Percentiles rank a stretch among this genome's conserved stretches.
These are phyloP conservation scores for Selaginella moellendorffii DNA, from an alignment of 75 land plant species.

Conservation along the genomic window DNA sequence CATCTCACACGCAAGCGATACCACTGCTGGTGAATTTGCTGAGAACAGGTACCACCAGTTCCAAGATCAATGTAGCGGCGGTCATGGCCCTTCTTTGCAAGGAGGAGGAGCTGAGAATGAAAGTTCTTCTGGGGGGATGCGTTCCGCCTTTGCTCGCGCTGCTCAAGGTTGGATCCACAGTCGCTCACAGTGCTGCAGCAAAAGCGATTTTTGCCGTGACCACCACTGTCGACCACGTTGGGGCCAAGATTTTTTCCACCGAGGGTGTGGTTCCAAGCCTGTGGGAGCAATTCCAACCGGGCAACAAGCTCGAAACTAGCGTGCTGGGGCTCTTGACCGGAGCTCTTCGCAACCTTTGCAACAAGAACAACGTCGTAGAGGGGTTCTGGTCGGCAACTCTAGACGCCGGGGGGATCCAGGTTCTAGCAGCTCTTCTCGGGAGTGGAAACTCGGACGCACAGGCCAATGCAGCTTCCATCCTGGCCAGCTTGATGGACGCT, in stretches of 20 bases:
- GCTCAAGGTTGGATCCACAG: neutral
- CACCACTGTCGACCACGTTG: neutral
- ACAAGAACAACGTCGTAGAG: neutral
- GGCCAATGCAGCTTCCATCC: neutral
- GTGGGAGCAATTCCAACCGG: conserved; percentile 7
- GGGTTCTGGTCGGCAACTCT: conserved; percentile 4
- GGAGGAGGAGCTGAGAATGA: conserved; percentile 5
- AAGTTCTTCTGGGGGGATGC: conserved; percentile 1
- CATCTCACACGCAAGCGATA: neutral
- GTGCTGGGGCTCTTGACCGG: conserved; percentile 5
- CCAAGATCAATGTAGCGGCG: neutral
- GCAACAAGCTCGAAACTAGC: neutral
- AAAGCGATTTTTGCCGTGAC: conserved; percentile 3
- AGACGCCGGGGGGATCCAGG: neutral
- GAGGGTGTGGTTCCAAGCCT: conserved; percentile 7
- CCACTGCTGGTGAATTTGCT: neutral
- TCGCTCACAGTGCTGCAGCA: neutral
- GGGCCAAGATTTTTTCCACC: conserved; percentile 4
- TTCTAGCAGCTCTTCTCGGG: neutral
- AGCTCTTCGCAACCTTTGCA: conserved; percentile 4
- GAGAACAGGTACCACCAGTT: neutral
- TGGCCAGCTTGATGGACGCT: neutral
- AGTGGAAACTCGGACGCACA: neutral
- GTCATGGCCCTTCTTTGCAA: neutral
- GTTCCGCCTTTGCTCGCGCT: conserved; percentile 1